Evolutionary conservation across 2,329 filamentous ascomycete species (phyloP).

Genomic region (Cryphonectria japonica): DNA sequence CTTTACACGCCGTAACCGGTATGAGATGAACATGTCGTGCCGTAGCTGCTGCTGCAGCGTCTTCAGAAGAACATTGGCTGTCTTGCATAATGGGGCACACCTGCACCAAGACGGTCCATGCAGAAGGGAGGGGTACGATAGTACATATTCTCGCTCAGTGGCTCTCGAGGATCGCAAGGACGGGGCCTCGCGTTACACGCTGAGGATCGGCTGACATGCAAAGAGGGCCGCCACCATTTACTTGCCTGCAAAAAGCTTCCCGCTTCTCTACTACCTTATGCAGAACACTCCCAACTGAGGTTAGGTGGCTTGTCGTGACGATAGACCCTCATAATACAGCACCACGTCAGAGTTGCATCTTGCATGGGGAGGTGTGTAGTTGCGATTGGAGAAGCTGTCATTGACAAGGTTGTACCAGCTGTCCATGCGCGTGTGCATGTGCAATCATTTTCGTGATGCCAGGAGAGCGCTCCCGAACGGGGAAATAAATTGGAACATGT

Average conservation of each 20-base stretch:
- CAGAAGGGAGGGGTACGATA: background rate
- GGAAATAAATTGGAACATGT: conserved; percentile 13
- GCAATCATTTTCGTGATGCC: background rate
- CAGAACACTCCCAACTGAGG: conserved; percentile 3
- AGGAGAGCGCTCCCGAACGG: background rate
- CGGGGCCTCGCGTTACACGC: conserved; percentile 23
- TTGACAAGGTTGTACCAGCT: background rate
- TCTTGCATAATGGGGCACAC: conserved; percentile 25
- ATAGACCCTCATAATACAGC: background rate
- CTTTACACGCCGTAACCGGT: background rate
- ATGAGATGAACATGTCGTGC: conserved; percentile 16
- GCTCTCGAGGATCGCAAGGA: conserved; percentile 6
- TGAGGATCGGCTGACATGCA: conserved; percentile 27
- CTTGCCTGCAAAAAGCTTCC: conserved; percentile 17
- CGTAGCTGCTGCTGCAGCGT: background rate
- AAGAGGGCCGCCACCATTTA: conserved; percentile 3
- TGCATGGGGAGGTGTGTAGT: background rate
- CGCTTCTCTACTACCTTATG: background rate
- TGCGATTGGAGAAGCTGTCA: background rate
- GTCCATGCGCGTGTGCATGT: background rate
- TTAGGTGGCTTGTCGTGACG: conserved; percentile 7
- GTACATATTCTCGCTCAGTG: conserved; percentile 3
- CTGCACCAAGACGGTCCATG: conserved; percentile 17
- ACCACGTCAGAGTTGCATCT: background rate
- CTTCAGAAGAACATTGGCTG: conserved; percentile 16